Evolutionary conservation across 2,329 filamentous ascomycete genomes (phyloP).

Genomic region (Amesomyces nigricolor): DNA sequence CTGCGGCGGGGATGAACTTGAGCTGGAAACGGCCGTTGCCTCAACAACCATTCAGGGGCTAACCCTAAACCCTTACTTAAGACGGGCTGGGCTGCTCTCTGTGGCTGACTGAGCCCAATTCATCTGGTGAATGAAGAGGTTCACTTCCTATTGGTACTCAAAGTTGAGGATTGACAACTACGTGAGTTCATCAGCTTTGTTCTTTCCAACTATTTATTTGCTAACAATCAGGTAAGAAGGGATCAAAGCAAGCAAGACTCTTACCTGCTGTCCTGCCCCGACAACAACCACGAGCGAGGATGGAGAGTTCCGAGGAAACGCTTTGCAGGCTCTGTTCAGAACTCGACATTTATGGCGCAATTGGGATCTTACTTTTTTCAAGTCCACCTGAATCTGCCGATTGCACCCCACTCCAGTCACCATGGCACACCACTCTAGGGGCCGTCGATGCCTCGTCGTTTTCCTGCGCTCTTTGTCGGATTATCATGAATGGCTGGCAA

Average conservation of each 20-base stretch:
- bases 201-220: background rate
- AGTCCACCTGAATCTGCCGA: background rate
- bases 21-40: background rate
- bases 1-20: too few species aligned
- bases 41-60: background rate
- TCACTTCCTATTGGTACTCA: too few species aligned
- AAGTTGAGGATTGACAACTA: too few species aligned
- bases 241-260: background rate
- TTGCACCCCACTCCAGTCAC: background rate
- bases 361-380: background rate
- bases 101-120: too few species aligned
- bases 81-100: too few species aligned
- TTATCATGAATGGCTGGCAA: constrained; percentile 16
- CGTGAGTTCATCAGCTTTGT: background rate
- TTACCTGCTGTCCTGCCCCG: background rate
- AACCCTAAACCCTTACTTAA: constrained; percentile 2
- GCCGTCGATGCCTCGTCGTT: constrained; percentile 7
- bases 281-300: background rate
- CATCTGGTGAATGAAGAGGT: too few species aligned
- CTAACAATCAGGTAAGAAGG: too few species aligned
- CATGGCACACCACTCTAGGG: constrained; percentile 10
- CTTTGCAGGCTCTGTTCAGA: constrained; percentile 2
- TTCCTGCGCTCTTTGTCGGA: constrained; percentile 5
- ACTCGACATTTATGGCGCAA: background rate
- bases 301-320: background rate